A percentile compares a stretch with the other conserved stretches of the same genome.
These are phyloP conservation scores for Prunus yedoensis DNA, from an alignment of 331 rosid species.

Conservation along the genomic window DNA sequence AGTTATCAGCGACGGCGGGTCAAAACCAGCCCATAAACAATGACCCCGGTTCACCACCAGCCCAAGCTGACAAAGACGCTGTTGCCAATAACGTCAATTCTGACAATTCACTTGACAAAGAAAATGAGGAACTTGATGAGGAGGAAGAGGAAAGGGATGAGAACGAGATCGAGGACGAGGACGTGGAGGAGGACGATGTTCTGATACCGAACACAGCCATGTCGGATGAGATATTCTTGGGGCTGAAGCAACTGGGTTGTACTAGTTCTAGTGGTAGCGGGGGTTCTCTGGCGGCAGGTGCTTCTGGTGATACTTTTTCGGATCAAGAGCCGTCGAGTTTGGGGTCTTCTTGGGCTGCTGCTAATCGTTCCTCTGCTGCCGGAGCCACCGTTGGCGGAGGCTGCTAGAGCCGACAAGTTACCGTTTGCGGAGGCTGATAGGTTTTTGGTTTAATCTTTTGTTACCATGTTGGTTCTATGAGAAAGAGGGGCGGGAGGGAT, in stretches of 20 bases:
- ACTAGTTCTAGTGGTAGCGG: constrained; percentile 9
- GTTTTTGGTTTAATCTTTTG: not conserved
- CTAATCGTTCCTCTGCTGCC: constrained; percentile 4
- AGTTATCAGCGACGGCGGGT: not conserved
- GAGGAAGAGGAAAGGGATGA: constrained; percentile 6
- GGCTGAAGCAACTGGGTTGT: constrained; percentile 7
- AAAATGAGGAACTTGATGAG: constrained; percentile 7
- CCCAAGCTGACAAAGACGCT: not conserved
- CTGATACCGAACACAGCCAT: not conserved
- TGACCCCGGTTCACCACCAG: constrained; percentile 13
- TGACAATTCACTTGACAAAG: constrained; percentile 1
- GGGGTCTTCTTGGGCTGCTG: constrained; percentile 6
- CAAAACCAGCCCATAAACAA: constrained; percentile 1
- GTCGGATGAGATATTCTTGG: constrained; percentile 22
- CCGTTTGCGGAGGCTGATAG: not conserved
- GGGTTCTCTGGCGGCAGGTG: not conserved
- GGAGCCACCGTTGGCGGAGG: constrained; percentile 25
- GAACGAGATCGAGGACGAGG: not conserved
- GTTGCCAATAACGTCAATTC: not conserved
- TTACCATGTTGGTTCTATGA: not conserved
- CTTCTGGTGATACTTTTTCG: not conserved
- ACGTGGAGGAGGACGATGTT: not conserved
- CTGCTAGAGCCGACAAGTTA: not conserved
- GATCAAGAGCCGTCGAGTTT: not conserved
- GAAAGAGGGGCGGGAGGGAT: not conserved